phyloP scores from a whole-genome alignment of 2,329 filamentous ascomycete species.

The Aspergillus tanneri region DNA sequence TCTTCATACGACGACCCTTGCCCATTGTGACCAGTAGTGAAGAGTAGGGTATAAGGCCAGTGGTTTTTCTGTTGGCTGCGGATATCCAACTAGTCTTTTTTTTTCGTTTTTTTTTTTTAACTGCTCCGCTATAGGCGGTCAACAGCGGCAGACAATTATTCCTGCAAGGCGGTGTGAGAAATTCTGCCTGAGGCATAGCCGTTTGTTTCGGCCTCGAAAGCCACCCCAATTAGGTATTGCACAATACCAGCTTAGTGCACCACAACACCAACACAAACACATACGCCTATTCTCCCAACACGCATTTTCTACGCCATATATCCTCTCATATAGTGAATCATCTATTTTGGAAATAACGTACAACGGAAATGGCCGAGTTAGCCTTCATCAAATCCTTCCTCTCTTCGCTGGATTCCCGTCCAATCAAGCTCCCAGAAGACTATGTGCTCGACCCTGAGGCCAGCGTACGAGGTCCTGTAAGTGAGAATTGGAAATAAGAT shows the following conservation, averaged over 20 bases:
- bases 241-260: neutral
- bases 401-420: constrained; percentile 71
- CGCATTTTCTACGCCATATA: neutral
- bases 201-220: constrained; percentile 8
- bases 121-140: constrained; percentile 32
- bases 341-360: neutral
- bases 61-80: constrained; percentile 16
- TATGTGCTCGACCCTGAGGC: constrained; percentile 84
- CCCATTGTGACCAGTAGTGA: constrained; percentile 63
- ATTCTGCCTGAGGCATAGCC: constrained; percentile 17
- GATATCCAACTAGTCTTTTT: constrained; percentile 29
- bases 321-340: neutral
- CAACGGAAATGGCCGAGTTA: constrained; percentile 69
- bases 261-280: no score
- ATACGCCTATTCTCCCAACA: neutral
- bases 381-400: constrained; percentile 84
- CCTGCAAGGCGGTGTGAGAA: constrained; percentile 21
- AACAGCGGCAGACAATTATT: constrained; percentile 21
- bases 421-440: constrained; percentile 79
- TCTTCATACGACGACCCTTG: constrained; percentile 87
- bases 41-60: constrained; percentile 10
- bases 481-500: constrained; percentile 72
- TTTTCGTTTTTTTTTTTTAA: constrained; percentile 25
- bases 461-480: no score
- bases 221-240: constrained; percentile 23